phyloP scores from a whole-genome alignment of 345 rosid genomes.

The Eucalyptus globulus region DNA sequence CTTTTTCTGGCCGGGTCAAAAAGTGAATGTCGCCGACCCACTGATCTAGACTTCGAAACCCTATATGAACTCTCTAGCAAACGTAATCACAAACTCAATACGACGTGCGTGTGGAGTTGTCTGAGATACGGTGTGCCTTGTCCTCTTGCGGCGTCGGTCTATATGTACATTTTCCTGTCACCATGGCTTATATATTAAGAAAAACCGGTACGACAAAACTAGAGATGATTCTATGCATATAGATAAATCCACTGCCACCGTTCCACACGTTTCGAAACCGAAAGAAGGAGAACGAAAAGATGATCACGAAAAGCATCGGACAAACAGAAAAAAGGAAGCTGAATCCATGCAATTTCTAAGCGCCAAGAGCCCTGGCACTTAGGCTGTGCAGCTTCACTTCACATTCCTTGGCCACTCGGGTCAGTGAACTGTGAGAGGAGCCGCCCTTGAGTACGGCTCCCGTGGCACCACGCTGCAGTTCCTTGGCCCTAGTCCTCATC shows the following conservation, averaged over 20 bases:
- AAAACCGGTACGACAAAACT: not conserved
- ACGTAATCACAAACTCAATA: not conserved
- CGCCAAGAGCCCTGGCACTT: not conserved
- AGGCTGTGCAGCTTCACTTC: not conserved
- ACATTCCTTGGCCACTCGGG: constrained; percentile 11
- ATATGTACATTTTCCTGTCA: not conserved
- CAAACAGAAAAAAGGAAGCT: not conserved
- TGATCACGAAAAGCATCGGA: not conserved
- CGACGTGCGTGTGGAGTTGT: not conserved
- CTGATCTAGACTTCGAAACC: not conserved
- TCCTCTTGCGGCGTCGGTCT: not conserved
- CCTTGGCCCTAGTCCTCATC: constrained; percentile 29
- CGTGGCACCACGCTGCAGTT: constrained; percentile 6
- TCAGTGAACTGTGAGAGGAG: constrained; percentile 15
- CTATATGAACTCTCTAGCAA: not conserved
- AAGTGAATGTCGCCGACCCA: not conserved
- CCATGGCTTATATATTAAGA: not conserved
- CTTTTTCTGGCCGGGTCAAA: not conserved
- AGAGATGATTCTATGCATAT: not conserved
- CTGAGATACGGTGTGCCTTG: not conserved
- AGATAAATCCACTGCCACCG: not conserved
- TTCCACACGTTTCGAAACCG: not conserved
- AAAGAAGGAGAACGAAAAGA: not conserved
- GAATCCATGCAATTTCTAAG: not conserved
- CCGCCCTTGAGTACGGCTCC: constrained; percentile 14